Percentiles rank a stretch among this genome's conserved stretches.
These are phyloP conservation scores for Piromyces sp. DNA, from an alignment of 192 early-diverging fungal species.

Conservation along the genomic window DNA sequence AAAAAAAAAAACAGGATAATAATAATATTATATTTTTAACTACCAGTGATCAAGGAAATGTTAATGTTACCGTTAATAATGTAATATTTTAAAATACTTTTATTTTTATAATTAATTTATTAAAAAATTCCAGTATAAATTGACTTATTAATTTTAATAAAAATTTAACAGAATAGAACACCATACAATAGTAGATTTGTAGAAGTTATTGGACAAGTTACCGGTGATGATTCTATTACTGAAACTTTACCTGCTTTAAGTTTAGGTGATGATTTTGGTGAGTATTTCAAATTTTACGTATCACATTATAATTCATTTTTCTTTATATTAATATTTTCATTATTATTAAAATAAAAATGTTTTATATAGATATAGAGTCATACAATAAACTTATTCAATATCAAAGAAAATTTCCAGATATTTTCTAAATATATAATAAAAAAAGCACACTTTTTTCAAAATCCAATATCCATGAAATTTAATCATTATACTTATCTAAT, in stretches of 20 bases:
- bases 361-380: background rate
- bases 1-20: background rate
- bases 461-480: no score
- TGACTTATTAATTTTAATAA: no score
- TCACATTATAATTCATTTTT: no score
- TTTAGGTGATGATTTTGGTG: background rate
- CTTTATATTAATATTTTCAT: no score
- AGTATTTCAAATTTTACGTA: background rate
- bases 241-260: background rate
- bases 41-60: background rate
- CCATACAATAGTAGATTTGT: background rate
- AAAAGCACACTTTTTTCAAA: no score
- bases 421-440: background rate
- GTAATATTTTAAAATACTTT: background rate
- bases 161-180: background rate
- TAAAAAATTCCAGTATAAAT: no score
- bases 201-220: background rate
- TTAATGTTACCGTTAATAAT: background rate
- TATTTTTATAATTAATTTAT: no score
- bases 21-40: background rate
- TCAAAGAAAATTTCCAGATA: background rate
- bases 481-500: no score
- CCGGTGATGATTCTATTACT: background rate
- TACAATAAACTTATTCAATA: background rate
- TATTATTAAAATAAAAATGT: background rate